Evolutionary conservation across 1,139 yeast species (phyloP).

Genomic region (Magnusiomyces fungicola): DNA sequence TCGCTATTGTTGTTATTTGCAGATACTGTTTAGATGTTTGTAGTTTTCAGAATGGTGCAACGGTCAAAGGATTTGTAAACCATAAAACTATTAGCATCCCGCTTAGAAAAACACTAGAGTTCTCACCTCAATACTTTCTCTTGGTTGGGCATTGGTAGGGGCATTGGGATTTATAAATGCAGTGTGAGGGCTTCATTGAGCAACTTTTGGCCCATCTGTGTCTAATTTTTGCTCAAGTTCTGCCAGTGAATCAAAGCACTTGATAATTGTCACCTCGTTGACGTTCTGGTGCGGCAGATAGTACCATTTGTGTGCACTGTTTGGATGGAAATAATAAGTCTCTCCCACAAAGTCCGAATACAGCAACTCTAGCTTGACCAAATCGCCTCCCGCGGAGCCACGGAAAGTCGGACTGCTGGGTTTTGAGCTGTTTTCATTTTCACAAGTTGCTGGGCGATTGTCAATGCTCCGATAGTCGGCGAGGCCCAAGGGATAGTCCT

Average conservation of each 20-base stretch:
- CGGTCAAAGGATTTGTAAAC: no score
- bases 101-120: constrained; percentile 22
- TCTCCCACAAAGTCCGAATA: constrained; percentile 21
- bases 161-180: constrained; percentile 23
- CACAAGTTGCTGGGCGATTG: no score
- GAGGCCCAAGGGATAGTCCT: constrained; percentile 22
- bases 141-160: constrained; percentile 16
- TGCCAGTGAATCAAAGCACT: constrained; percentile 22
- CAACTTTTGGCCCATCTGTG: no score
- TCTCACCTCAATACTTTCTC: constrained; percentile 25
- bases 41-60: no score
- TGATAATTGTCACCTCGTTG: constrained; percentile 21
- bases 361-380: constrained; percentile 19
- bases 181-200: constrained; percentile 23
- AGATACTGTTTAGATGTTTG: no score
- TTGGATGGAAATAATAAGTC: constrained; percentile 19
- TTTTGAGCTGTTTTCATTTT: no score
- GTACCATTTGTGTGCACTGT: constrained; percentile 21
- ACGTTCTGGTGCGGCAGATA: constrained; percentile 19
- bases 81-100: no score
- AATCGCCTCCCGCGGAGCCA: constrained; percentile 16
- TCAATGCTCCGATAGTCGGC: constrained; percentile 19
- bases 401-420: neutral
- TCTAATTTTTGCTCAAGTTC: no score
- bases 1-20: neutral